Evolutionary conservation across 2,329 filamentous ascomycete species (phyloP), one percentile per base, ranked within the genome.

Genomic region (Meredithiella fracta): DNA sequence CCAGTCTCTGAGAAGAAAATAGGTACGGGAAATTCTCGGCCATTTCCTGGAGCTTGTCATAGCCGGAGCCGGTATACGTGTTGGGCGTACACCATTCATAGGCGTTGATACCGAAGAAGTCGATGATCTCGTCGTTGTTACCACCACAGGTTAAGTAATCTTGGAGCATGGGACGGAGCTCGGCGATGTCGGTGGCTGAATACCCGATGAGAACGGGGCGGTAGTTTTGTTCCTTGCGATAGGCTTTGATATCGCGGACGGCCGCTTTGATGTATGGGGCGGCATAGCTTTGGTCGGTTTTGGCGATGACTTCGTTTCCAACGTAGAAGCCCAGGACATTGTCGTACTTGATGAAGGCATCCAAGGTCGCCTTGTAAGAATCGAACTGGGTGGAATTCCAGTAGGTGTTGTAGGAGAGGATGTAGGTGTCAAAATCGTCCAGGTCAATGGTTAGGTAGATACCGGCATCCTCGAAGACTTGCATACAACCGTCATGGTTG

Each of bases 1-100:
- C 88, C 88, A 2, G 86, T 92, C 69, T 94, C 88, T 34, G 86
- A 90, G 69, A 94, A 87, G 73, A 89, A 90, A 63, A 92, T 87
- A 20, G 86, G 88, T n/a, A 94, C 80, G 81, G 83, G 67, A 88
- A 90, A 62, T 78, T 68, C 38, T 76, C 75, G 4, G 85, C 81
- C 61, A 84, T 80, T 54, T 73, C 67, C 66, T 88, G 76, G 26
- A 94, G 78, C 60, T 73, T 72, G 50, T 72, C 65, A 69, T 94
- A 94, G 57, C 86, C 87, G 1, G 87, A 80, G 4, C 67, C 71
- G 25, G 71, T 61, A 68, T 81, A 89, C 3, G 66, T 68, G 57
- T 72, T 71, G 23, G 72, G 69, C 59, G 82, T 82, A 63, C 83
- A 87, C 83, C 83, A 87, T 65, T 88, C 84, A 67, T 94, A 92